Percentiles rank a stretch among this genome's conserved stretches.
Evolutionary conservation across 176 grass and related monocot genomes (phyloP).

Genomic region (Zizania latifolia): DNA sequence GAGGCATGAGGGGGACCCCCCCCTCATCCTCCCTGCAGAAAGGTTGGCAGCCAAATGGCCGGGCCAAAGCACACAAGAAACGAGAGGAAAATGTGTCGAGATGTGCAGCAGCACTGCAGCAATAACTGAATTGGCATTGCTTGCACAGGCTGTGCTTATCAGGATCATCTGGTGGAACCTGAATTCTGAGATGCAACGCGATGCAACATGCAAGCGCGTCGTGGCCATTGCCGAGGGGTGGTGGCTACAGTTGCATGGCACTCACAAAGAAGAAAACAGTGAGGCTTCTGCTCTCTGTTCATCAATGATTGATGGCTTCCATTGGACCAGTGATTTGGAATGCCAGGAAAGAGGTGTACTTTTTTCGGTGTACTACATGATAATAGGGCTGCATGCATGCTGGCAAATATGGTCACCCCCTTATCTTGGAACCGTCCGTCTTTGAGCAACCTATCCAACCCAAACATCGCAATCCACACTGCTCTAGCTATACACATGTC

Average conservation of each 20-base stretch:
- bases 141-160: not conserved
- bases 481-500: not conserved
- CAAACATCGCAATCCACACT: slow-evolving; percentile 27
- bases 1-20: not conserved
- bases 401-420: slow-evolving; percentile 44
- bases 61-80: slow-evolving; percentile 17
- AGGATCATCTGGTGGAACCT: slow-evolving; percentile 32
- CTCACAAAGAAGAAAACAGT: too few relatives aligned
- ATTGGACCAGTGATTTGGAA: slow-evolving; percentile 52
- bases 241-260: too few relatives aligned
- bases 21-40: not conserved
- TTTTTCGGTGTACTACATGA: slow-evolving; percentile 25
- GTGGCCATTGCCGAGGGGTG: too few relatives aligned
- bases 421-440: slow-evolving; percentile 35
- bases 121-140: slow-evolving; percentile 32
- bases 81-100: not conserved
- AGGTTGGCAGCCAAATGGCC: slow-evolving; percentile 8
- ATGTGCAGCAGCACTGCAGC: slow-evolving; percentile 15
- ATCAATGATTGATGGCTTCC: slow-evolving; percentile 64
- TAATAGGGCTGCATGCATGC: slow-evolving; percentile 28
- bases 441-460: slow-evolving; percentile 27
- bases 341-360: slow-evolving; percentile 43
- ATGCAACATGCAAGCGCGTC: not conserved
- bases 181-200: not conserved
- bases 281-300: slow-evolving; percentile 31